These are phyloP conservation scores for Sesbania bispinosa DNA, from an alignment of 306 rosid genomes.

Conservation along the genomic window DNA sequence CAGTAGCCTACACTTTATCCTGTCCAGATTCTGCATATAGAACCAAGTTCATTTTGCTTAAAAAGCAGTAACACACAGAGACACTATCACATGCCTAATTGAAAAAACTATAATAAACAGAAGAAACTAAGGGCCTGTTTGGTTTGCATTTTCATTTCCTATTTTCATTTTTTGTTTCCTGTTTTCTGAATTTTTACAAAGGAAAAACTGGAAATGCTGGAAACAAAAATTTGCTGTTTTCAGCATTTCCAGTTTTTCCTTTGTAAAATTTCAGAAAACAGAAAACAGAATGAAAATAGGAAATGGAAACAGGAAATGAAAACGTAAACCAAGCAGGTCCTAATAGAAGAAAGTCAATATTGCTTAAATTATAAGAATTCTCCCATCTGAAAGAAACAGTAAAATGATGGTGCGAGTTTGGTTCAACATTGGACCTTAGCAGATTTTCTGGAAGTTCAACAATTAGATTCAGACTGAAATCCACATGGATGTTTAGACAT, in stretches of 20 bases:
- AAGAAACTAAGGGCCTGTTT: neutral
- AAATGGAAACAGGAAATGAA: no score
- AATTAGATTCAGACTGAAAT: neutral
- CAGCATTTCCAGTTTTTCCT: no score
- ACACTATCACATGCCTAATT: neutral
- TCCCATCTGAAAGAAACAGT: neutral
- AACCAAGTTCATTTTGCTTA: slow-evolving; percentile 1
- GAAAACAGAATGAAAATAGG: no score
- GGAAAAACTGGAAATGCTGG: no score
- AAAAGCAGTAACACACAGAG: neutral
- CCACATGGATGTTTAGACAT: neutral
- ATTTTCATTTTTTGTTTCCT: no score
- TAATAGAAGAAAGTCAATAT: slow-evolving; percentile 4
- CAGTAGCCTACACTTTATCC: slow-evolving; percentile 92
- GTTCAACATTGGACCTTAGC: slow-evolving; percentile 1
- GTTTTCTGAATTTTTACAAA: no score
- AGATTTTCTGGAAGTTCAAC: neutral
- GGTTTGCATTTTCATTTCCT: no score
- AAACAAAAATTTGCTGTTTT: no score
- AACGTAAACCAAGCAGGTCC: no score
- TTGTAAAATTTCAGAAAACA: no score
- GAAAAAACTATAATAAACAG: slow-evolving; percentile 10
- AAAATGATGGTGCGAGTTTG: slow-evolving; percentile 5
- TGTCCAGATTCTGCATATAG: slow-evolving; percentile 84
- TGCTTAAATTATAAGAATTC: neutral